Percentiles rank a stretch among this genome's conserved stretches.
phyloP scores from a whole-genome alignment of 176 grass and related monocot genomes.

The Typha latifolia region DNA sequence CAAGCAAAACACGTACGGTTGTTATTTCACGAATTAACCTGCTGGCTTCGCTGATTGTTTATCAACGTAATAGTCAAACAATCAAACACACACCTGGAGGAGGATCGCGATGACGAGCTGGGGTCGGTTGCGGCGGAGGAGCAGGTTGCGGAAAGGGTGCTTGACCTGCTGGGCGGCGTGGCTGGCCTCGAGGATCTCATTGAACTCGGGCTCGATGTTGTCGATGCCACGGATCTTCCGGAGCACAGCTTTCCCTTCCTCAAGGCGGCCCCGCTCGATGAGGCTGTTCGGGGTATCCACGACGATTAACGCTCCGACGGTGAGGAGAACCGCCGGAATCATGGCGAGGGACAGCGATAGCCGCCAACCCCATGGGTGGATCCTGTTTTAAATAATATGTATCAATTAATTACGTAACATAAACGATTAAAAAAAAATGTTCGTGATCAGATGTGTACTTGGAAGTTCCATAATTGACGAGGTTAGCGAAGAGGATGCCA shows the following conservation, averaged over 20 bases:
- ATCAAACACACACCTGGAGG: no score
- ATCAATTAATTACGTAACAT: no score
- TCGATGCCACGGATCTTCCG: conserved; percentile 22
- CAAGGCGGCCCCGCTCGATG: conserved; percentile 13
- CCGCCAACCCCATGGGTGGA: conserved; percentile 30
- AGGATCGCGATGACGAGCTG: conserved; percentile 29
- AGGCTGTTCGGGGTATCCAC: conserved; percentile 44
- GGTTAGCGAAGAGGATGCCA: conserved; percentile 17
- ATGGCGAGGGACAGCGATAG: conserved; percentile 32
- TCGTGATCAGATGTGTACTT: background rate
- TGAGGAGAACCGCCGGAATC: conserved; percentile 25
- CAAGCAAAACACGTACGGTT: no score
- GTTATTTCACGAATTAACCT: no score
- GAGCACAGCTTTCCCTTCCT: conserved; percentile 25
- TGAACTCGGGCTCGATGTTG: conserved; percentile 22
- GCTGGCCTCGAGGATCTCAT: conserved; percentile 28
- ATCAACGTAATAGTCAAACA: no score
- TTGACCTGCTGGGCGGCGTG: conserved; percentile 20
- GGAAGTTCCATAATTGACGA: conserved; percentile 7
- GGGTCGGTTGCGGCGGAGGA: conserved; percentile 21
- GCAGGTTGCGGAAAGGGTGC: conserved; percentile 20
- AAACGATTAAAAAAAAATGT: no score
- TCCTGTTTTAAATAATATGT: no score
- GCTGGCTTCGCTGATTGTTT: no score
- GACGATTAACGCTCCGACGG: conserved; percentile 19